Evolutionary conservation across 495 filamentous ascomycete species (phyloP).

Genomic region (Penicillium lagena): DNA sequence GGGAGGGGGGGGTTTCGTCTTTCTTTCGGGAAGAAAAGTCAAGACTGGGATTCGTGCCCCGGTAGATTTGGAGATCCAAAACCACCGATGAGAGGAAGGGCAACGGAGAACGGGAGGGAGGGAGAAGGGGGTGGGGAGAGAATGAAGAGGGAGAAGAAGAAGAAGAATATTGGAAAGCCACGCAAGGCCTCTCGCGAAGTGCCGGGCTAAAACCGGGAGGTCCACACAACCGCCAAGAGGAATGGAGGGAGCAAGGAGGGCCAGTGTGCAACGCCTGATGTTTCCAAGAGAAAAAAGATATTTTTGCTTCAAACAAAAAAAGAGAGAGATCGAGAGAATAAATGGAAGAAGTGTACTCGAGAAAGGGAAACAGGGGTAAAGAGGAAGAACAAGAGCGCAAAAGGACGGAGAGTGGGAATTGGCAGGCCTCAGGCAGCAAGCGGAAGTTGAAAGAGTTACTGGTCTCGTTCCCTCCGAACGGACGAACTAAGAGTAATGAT

Average conservation of each 20-base stretch:
- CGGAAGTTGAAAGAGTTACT: no score
- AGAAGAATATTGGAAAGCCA: conserved; percentile 6
- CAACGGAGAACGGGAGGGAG: conserved; percentile 4
- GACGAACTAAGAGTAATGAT: no score
- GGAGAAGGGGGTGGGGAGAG: conserved; percentile 4
- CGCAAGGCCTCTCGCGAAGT: neutral
- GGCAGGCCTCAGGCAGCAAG: no score
- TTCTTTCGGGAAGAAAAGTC: conserved; percentile 9
- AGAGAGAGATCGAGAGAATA: neutral
- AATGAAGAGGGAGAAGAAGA: conserved; percentile 8
- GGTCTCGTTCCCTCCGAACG: no score
- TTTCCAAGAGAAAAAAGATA: no score
- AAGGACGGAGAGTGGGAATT: no score
- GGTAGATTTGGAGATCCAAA: conserved; percentile 5
- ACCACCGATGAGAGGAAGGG: conserved; percentile 9
- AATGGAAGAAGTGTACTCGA: neutral
- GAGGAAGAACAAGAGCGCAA: no score
- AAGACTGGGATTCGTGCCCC: conserved; percentile 11
- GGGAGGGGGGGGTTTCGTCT: neutral
- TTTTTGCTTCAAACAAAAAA: neutral
- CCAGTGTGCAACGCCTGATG: neutral
- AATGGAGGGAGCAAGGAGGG: conserved; percentile 14
- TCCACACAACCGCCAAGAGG: conserved; percentile 18
- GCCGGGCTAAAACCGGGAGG: neutral
- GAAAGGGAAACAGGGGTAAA: no score